phyloP scores from a whole-genome alignment of 371 early-diverging fungal genomes.

The Apophysomyces trapeziformis region DNA sequence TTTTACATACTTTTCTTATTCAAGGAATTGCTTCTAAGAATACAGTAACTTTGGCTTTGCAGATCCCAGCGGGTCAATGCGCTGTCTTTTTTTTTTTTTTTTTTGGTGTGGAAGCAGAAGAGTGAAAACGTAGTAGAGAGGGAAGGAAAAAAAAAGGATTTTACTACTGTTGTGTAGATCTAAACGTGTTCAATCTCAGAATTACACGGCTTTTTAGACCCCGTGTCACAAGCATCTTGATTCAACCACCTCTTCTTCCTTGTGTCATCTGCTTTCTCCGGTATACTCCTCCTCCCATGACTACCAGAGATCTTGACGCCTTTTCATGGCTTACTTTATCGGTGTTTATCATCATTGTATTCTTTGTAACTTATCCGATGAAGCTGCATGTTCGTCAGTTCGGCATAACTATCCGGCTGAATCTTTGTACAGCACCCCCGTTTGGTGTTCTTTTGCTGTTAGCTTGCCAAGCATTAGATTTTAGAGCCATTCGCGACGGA shows the following conservation, averaged over 20 bases:
- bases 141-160: neutral
- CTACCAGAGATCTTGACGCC: slow-evolving; percentile 25
- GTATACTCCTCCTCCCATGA: neutral
- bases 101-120: neutral
- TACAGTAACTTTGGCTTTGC: neutral
- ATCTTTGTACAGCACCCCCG: slow-evolving; percentile 72
- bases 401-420: slow-evolving; percentile 40
- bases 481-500: slow-evolving; percentile 58
- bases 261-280: too few species aligned
- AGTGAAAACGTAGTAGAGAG: neutral
- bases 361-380: slow-evolving; percentile 57
- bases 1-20: neutral
- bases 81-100: neutral
- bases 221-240: too few species aligned
- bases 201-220: too few species aligned
- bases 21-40: slow-evolving; percentile 5
- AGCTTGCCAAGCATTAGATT: slow-evolving; percentile 55
- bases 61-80: slow-evolving; percentile 4
- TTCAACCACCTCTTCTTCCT: too few species aligned
- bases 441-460: slow-evolving; percentile 68
- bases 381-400: slow-evolving; percentile 32
- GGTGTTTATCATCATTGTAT: slow-evolving; percentile 52
- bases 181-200: too few species aligned
- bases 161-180: too few species aligned
- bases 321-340: slow-evolving; percentile 59